Evolutionary conservation across 805 yeast species (phyloP), one percentile per base, ranked within the genome.

Genomic region (Torulaspora delbrueckii): DNA sequence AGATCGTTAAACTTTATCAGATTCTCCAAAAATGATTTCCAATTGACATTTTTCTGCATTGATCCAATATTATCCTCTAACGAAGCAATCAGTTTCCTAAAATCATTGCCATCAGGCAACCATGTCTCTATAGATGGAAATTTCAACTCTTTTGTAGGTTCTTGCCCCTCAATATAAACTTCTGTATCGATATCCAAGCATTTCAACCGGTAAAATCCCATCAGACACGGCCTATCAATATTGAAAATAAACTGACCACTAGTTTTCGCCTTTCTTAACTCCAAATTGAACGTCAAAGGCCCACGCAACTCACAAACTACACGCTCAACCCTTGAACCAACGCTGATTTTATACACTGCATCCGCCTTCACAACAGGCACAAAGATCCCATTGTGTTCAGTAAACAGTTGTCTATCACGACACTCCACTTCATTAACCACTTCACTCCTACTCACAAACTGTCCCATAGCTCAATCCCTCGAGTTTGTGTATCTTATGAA

Each of bases 101-200:
- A 45, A 10, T 40, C 44, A 5, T 31, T 7, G n/a, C 48, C 43
- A 16, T 47, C 51, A 4, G 51, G 45, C 12, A 43, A 26, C 51
- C 51, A 47, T 8, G 37, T 13, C 19, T 31, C 22, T 10, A 14
- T 31, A 7, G 10, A 9, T 8, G 34, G 19, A 7, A 13, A 14
- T 14, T 31, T 10, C 12, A 13, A 16, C 34, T 31, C 34, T 14
- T 31, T 16, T 10, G 34, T 10, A 8, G 34, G 19, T 16, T 14
- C 9, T 10, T 14, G 34, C 19, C 34, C 38, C 13, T 36, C 33
- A 12, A 42, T 13, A n/a, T 25, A 42, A 10, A 42, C 28, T 30
- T 23, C 22, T 9, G 40, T 14, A 8, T 30, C 37, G 5, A 42
- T 22, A 16, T 42, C 45, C 8, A 42, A 18, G 36, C 45, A 42